Evolutionary conservation across 768 basidiomycete species (phyloP).

Genomic region (Leccinum subtestaceum): DNA sequence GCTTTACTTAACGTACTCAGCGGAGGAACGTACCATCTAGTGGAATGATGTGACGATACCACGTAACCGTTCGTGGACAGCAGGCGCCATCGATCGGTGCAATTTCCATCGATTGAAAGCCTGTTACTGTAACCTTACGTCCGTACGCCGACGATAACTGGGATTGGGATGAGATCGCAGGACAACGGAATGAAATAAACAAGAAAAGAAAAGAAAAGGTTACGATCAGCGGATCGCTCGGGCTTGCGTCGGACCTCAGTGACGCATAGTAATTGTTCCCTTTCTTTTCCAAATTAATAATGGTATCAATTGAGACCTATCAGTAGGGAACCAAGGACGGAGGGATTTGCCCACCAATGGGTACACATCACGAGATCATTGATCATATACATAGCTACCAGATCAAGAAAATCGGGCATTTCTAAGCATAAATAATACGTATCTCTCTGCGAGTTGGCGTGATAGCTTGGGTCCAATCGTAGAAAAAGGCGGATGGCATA

Average conservation of each 20-base stretch:
- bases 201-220: constrained; percentile 1
- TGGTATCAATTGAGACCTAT: constrained; percentile 5
- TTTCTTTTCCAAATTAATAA: constrained; percentile 7
- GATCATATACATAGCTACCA: constrained; percentile 14
- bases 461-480: constrained; percentile 11
- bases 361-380: constrained; percentile 22
- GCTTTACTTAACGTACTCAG: not conserved
- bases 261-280: not conserved
- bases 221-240: constrained; percentile 17
- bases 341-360: constrained; percentile 17
- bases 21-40: not conserved
- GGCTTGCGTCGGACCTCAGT: not conserved
- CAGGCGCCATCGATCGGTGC: constrained; percentile 19
- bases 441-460: not conserved
- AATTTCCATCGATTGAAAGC: constrained; percentile 16
- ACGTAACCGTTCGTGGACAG: constrained; percentile 8
- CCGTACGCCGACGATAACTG: constrained; percentile 19
- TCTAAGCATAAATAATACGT: constrained; percentile 22
- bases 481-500: constrained; percentile 19
- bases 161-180: not conserved
- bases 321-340: constrained; percentile 1
- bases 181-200: not conserved
- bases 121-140: not conserved
- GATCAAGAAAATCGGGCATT: constrained; percentile 23
- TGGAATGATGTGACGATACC: not conserved